Percentiles rank a stretch among this genome's conserved stretches.
phyloP scores from a whole-genome alignment of 805 yeast genomes.

The Lachancea dasiensis region DNA sequence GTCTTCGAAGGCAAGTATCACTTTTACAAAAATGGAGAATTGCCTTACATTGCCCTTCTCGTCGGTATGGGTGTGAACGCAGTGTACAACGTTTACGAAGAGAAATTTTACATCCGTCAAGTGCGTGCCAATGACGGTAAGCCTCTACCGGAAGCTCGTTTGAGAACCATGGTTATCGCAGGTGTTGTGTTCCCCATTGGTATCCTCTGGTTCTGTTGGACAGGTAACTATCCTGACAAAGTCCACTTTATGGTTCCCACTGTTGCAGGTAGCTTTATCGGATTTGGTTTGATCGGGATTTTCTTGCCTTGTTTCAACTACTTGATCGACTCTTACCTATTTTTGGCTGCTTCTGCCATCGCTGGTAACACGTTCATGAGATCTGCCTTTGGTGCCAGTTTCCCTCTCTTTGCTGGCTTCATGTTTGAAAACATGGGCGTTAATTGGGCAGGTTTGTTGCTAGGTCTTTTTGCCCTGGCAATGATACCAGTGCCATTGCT shows the following conservation, averaged over 20 bases:
- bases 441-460: constrained; percentile 72
- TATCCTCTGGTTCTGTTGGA: constrained; percentile 82
- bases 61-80: constrained; percentile 64
- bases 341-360: constrained; percentile 72
- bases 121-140: constrained; percentile 49
- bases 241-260: constrained; percentile 85
- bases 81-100: constrained; percentile 43
- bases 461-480: constrained; percentile 54
- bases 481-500: constrained; percentile 65
- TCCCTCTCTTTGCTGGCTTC: constrained; percentile 64
- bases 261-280: constrained; percentile 55
- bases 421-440: constrained; percentile 66
- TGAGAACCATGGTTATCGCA: constrained; percentile 71
- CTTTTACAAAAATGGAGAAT: constrained; percentile 45
- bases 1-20: constrained; percentile 59
- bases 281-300: constrained; percentile 61
- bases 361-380: constrained; percentile 71
- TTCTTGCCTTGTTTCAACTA: constrained; percentile 68
- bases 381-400: constrained; percentile 60
- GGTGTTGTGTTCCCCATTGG: constrained; percentile 70
- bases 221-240: constrained; percentile 63
- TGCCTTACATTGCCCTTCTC: constrained; percentile 75
- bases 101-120: constrained; percentile 44
- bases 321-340: constrained; percentile 62
- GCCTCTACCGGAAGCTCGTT: constrained; percentile 73